A percentile compares a stretch with the other conserved stretches of the same genome.
These are phyloP conservation scores for Stagonosporopsis chrysanthemi DNA, from an alignment of 2,329 filamentous ascomycete species.

Conservation along the genomic window DNA sequence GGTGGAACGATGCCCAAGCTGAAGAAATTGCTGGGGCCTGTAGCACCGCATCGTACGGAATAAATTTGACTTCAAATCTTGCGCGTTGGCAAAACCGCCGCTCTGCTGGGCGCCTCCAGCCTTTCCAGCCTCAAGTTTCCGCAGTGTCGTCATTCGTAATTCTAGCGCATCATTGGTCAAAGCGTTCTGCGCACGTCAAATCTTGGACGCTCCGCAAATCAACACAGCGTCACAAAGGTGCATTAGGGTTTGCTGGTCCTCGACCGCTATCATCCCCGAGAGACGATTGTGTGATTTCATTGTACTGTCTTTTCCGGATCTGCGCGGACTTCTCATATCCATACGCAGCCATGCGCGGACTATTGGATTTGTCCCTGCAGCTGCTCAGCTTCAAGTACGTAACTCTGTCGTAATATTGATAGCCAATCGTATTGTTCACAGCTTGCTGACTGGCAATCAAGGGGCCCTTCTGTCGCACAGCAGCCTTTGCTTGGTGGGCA, in stretches of 20 bases:
- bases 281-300: not conserved
- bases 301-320: conserved; percentile 10
- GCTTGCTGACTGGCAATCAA: conserved; percentile 1
- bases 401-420: not conserved
- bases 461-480: conserved; percentile 24
- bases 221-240: conserved; percentile 12
- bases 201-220: conserved; percentile 14
- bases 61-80: not conserved
- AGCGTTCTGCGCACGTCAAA: conserved; percentile 5
- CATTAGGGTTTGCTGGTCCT: conserved; percentile 1
- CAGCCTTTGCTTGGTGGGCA: conserved; percentile 25
- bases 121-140: conserved; percentile 8
- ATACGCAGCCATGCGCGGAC: conserved; percentile 30
- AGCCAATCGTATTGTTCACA: not conserved
- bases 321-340: not conserved
- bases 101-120: not conserved
- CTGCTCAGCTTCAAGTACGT: conserved; percentile 35
- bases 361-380: conserved; percentile 36
- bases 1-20: not conserved
- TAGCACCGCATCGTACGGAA: not conserved
- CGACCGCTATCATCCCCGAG: not conserved
- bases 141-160: conserved; percentile 17
- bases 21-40: not conserved
- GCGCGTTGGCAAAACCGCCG: not conserved
- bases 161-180: conserved; percentile 12